These are phyloP conservation scores for Colletotrichum sp. DNA, from an alignment of 2,329 filamentous ascomycete species.

Conservation along the genomic window DNA sequence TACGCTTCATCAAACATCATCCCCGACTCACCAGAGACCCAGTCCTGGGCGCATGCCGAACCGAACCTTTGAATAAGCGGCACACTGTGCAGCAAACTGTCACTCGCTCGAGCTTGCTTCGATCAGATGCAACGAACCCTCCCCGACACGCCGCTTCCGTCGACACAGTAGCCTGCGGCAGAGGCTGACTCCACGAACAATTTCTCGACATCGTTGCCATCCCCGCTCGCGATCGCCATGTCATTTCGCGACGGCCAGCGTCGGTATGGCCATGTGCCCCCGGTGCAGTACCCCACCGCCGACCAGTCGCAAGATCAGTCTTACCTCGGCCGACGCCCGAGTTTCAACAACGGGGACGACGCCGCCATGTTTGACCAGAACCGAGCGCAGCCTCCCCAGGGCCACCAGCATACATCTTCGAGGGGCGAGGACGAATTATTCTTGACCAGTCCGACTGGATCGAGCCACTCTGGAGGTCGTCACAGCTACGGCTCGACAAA, in stretches of 20 bases:
- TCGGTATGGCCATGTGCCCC: slow-evolving; percentile 70
- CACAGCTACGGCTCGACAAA: slow-evolving; percentile 47
- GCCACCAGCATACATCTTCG: slow-evolving; percentile 30
- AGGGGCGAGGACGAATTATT: slow-evolving; percentile 67
- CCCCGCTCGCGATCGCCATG: slow-evolving; percentile 44
- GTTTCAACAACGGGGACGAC: slow-evolving; percentile 81
- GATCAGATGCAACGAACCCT: slow-evolving; percentile 10
- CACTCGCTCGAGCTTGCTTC: background rate
- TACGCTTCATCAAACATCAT: background rate
- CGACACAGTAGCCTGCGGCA: slow-evolving; percentile 3
- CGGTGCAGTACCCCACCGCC: slow-evolving; percentile 66
- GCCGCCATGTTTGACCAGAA: slow-evolving; percentile 41
- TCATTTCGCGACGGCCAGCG: slow-evolving; percentile 68
- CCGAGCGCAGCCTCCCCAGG: slow-evolving; percentile 3
- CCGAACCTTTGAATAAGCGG: background rate
- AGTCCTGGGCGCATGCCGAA: background rate
- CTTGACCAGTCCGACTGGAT: slow-evolving; percentile 53
- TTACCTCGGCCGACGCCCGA: slow-evolving; percentile 62
- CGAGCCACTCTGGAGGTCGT: slow-evolving; percentile 30
- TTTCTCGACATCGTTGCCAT: background rate
- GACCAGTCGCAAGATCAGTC: slow-evolving; percentile 43
- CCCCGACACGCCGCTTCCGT: background rate
- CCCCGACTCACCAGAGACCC: background rate
- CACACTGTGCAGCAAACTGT: background rate
- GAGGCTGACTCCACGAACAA: background rate